Evolutionary conservation across 2,329 filamentous ascomycete species (phyloP).

Genomic region (Cladophialophora chaetospira): DNA sequence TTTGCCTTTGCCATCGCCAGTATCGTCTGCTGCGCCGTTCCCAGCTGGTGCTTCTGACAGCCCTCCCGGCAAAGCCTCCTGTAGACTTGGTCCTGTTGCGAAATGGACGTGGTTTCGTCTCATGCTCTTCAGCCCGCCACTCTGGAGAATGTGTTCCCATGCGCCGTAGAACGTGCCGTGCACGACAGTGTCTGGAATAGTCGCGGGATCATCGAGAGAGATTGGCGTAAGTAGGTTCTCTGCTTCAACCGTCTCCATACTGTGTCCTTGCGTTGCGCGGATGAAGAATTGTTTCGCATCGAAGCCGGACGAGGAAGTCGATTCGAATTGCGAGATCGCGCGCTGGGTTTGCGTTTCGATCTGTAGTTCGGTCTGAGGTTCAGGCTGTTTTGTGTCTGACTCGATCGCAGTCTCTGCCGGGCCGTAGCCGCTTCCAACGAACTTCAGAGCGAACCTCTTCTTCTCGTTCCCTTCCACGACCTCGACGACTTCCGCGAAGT

Average conservation of each 20-base stretch:
- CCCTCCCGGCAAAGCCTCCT: constrained; percentile 39
- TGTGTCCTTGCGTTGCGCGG: constrained; percentile 94
- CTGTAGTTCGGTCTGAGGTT: constrained; percentile 37
- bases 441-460: constrained; percentile 81
- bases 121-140: constrained; percentile 81
- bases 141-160: constrained; percentile 72
- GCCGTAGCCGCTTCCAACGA: constrained; percentile 37
- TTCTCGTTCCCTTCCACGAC: constrained; percentile 80
- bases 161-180: constrained; percentile 87
- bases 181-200: constrained; percentile 67
- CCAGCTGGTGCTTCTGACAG: background rate
- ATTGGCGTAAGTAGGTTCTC: constrained; percentile 70
- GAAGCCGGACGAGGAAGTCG: constrained; percentile 27
- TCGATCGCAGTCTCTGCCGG: constrained; percentile 13
- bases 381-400: constrained; percentile 26
- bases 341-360: constrained; percentile 39
- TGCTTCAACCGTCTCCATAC: constrained; percentile 71
- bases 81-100: constrained; percentile 67
- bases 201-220: constrained; percentile 51
- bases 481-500: constrained; percentile 69
- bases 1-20: background rate
- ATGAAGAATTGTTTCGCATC: constrained; percentile 73
- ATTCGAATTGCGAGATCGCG: constrained; percentile 41
- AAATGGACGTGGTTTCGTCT: constrained; percentile 87
- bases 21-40: background rate